Percentiles rank a stretch among this genome's conserved stretches.
phyloP scores from a whole-genome alignment of 2,329 filamentous ascomycete species.

The Colletotrichum euphorbiae region DNA sequence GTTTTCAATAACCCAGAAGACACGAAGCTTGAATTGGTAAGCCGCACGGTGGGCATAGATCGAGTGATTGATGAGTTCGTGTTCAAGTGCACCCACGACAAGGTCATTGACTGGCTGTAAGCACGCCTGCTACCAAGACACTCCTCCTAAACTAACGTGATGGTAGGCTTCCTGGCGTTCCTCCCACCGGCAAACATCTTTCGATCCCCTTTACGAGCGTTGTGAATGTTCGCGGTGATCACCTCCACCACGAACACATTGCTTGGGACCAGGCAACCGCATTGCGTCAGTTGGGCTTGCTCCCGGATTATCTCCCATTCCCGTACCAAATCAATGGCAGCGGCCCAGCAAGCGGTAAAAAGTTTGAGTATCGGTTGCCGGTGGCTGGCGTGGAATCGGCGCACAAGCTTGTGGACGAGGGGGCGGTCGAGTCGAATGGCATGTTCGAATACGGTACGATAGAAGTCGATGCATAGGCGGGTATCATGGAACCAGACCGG shows the following conservation, averaged over 20 bases:
- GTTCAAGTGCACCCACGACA: constrained; percentile 72
- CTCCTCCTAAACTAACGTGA: background rate
- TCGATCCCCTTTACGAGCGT: constrained; percentile 71
- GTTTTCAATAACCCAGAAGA: constrained; percentile 79
- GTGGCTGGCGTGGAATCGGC: constrained; percentile 49
- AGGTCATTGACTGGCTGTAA: constrained; percentile 76
- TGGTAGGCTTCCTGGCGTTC: constrained; percentile 62
- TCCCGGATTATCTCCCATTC: constrained; percentile 71
- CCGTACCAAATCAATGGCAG: constrained; percentile 50
- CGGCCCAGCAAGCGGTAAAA: constrained; percentile 28
- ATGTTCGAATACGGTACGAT: constrained; percentile 44
- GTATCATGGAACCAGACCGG: background rate
- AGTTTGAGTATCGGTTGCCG: constrained; percentile 48
- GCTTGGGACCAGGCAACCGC: constrained; percentile 76
- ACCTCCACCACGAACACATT: constrained; percentile 75
- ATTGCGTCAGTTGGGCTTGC: constrained; percentile 67
- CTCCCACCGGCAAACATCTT: constrained; percentile 64
- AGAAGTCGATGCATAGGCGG: constrained; percentile 29
- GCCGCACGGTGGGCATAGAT: constrained; percentile 77
- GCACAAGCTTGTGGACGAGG: constrained; percentile 48
- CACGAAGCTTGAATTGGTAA: constrained; percentile 75
- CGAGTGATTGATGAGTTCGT: constrained; percentile 79
- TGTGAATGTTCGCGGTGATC: constrained; percentile 72
- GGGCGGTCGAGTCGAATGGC: constrained; percentile 47
- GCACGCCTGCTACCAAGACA: constrained; percentile 44